Evolutionary conservation across 768 basidiomycete genomes (phyloP), one percentile per base, ranked within the genome.

Genomic region (Cystobasidium tubakii): DNA sequence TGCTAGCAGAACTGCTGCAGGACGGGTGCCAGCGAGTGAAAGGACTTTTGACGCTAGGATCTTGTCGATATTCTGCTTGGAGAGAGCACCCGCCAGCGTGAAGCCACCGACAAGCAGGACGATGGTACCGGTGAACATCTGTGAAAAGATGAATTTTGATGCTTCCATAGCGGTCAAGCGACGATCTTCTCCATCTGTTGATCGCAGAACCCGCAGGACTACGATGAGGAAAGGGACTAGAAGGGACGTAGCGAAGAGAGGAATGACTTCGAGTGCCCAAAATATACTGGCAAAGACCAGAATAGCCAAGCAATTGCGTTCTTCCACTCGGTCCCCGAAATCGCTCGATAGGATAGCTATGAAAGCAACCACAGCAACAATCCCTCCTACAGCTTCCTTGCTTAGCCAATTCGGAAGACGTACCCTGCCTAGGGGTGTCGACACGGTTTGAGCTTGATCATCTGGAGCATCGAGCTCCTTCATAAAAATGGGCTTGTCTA

Each of bases 191-290:
- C 84, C 86, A 31, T 89, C 85, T 1, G 81, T 80, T 27, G 87
- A 84, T 1, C 88, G 85, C 33, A 97, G 85, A 39, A 97, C 90
- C 42, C 87, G 86, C 19, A 95, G 82, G n/a, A 87, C 82, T n/a
- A 96, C 89, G 36, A 96, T 85, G 2, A 97, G 85, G 55, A 95
- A 83, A 0, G 96, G 96, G 2, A 98, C 88, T 63, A 89, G 84
- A 76, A 89, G 88, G 1, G 93, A 95, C 0, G 96, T 99, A n/a
- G 95, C 92, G 79, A 98, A 99, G 7, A 98, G 85, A 1, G 96
- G 93, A 74, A 98, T 93, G 27, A 91, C 92, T 87, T 99, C 96
- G 3, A 92, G 89, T 23, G 95, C 95, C 96, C 96, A 98, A 69
- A 98, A 82, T 25, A 97, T 85, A 6, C 94, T 96, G 76, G 91